Conservation (phyloP, 2,329 filamentous ascomycete species). For the Pyrenochaeta sp. region DNA sequence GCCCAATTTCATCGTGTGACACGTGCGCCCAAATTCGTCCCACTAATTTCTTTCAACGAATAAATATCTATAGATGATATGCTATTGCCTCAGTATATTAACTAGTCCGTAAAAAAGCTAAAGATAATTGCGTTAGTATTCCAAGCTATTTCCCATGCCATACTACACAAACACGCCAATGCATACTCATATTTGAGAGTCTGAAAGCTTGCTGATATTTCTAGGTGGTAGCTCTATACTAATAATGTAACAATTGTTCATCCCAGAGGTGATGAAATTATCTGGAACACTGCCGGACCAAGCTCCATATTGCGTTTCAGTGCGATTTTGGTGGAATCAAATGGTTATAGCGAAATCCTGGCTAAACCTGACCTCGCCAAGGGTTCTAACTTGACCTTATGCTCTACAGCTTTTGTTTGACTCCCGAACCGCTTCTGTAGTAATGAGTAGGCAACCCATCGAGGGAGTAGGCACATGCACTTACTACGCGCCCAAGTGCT, state of each 20-base stretch:
- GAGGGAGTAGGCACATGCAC: constrained; percentile 22
- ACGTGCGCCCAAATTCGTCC: constrained; percentile 26
- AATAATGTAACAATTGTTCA: background rate
- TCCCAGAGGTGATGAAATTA: background rate
- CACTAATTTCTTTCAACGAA: background rate
- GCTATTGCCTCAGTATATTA: background rate
- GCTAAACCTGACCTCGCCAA: background rate
- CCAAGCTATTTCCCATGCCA: background rate
- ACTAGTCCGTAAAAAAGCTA: background rate
- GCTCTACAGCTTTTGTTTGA: constrained; percentile 37
- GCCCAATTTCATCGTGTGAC: constrained; percentile 28
- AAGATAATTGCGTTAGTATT: background rate
- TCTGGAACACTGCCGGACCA: background rate
- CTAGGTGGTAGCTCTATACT: background rate
- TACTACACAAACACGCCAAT: background rate
- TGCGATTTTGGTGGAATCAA: background rate
- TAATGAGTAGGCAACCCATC: constrained; percentile 31
- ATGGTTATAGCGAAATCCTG: background rate
- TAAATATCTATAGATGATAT: background rate
- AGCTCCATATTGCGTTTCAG: background rate
- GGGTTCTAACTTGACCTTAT: background rate
- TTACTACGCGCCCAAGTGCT: constrained; percentile 72
- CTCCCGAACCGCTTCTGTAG: constrained; percentile 42
- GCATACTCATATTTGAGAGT: background rate
- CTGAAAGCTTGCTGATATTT: background rate